A percentile compares a stretch with the other conserved stretches of the same genome.
These are phyloP conservation scores for Carex kokanica DNA, from an alignment of 176 grass and related monocot genomes.

Conservation along the genomic window DNA sequence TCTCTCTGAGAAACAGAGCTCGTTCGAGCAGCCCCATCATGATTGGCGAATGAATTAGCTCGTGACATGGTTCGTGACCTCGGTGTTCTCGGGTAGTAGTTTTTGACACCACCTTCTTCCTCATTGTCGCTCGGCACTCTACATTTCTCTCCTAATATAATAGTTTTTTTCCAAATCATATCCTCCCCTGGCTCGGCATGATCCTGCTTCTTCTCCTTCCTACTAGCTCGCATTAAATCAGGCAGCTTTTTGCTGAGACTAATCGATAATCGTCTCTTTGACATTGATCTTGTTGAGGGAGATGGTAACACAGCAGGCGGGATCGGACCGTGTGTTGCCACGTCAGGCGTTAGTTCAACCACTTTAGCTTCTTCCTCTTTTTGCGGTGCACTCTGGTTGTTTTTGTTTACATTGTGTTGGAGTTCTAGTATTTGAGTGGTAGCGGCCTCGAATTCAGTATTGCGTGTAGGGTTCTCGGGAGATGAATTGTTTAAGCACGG, in stretches of 20 bases:
- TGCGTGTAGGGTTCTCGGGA: background rate
- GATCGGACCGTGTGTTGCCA: constrained; percentile 71
- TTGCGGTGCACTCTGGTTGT: background rate
- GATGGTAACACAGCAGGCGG: constrained; percentile 15
- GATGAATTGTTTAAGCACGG: constrained; percentile 11
- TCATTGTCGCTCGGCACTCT: constrained; percentile 44
- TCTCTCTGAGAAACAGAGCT: background rate
- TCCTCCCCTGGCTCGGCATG: constrained; percentile 41
- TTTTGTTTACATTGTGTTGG: constrained; percentile 8
- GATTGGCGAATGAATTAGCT: constrained; percentile 49
- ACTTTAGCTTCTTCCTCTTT: constrained; percentile 28
- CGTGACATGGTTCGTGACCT: constrained; percentile 54
- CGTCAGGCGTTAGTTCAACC: constrained; percentile 44
- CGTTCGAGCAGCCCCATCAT: constrained; percentile 21
- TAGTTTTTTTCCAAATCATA: constrained; percentile 84
- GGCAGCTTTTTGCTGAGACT: constrained; percentile 59
- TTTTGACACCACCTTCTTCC: constrained; percentile 43
- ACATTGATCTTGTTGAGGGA: constrained; percentile 17
- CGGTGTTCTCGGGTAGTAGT: constrained; percentile 30
- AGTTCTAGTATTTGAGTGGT: background rate
- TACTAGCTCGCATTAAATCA: constrained; percentile 60
- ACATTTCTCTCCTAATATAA: constrained; percentile 82
- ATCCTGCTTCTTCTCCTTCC: constrained; percentile 44
- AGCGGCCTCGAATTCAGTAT: background rate
- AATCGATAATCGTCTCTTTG: constrained; percentile 53